These are phyloP conservation scores for Ogataea dorogensis DNA, from an alignment of 805 yeast species.

Conservation along the genomic window DNA sequence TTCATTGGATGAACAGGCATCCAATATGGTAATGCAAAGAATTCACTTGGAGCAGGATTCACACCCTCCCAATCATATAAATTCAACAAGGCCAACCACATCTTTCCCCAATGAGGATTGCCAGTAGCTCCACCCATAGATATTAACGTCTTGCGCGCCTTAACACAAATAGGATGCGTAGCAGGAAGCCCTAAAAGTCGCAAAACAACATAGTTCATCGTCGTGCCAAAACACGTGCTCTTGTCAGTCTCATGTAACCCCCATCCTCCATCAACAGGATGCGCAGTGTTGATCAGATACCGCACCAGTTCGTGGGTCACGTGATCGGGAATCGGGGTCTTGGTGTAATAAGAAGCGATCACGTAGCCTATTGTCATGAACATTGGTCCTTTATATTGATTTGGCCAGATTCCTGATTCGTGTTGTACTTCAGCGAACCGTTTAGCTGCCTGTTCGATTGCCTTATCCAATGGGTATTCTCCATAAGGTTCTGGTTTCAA, in stretches of 20 bases:
- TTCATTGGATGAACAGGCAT: conserved; percentile 88
- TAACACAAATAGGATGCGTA: conserved; percentile 72
- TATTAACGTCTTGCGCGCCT: conserved; percentile 69
- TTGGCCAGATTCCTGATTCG: conserved; percentile 81
- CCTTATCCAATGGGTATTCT: conserved; percentile 38
- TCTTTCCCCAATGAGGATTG: conserved; percentile 97
- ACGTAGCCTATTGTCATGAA: conserved; percentile 91
- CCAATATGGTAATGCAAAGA: conserved; percentile 82
- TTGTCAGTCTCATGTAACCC: conserved; percentile 92
- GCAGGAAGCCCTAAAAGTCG: conserved; percentile 74
- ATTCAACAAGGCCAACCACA: conserved; percentile 79
- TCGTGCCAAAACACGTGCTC: conserved; percentile 93
- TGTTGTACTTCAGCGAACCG: conserved; percentile 75
- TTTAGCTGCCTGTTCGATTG: conserved; percentile 72
- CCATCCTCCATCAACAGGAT: conserved; percentile 99
- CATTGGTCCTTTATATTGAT: conserved; percentile 97
- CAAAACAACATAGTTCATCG: conserved; percentile 78
- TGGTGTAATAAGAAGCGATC: conserved; percentile 67
- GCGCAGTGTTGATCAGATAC: conserved; percentile 86
- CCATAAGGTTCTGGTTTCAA: conserved; percentile 23
- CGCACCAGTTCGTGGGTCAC: conserved; percentile 70
- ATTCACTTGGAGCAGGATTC: conserved; percentile 96
- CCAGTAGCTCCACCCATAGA: conserved; percentile 86
- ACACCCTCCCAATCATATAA: conserved; percentile 95
- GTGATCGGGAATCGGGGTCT: conserved; percentile 64